Evolutionary conservation across 2,329 filamentous ascomycete species (phyloP).

Genomic region (Sporothrix luriei): DNA sequence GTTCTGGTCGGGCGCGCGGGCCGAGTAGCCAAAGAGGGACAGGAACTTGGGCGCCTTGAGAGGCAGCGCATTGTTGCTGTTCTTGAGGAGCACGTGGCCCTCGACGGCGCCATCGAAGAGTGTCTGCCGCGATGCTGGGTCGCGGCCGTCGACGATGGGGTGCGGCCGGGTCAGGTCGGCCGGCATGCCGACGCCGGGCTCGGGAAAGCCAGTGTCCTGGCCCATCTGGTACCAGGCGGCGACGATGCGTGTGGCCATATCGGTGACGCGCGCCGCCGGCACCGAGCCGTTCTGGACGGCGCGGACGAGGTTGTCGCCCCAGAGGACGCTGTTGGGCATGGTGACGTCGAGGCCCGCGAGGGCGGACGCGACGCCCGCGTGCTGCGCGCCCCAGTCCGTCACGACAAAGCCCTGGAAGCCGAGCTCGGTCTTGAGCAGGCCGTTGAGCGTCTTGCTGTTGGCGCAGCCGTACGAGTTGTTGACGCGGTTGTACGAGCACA

Average conservation of each 20-base stretch:
- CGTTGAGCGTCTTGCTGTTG: slow-evolving; percentile 67
- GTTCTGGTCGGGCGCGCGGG: slow-evolving; percentile 50
- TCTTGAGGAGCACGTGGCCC: slow-evolving; percentile 67
- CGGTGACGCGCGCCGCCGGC: slow-evolving; percentile 53
- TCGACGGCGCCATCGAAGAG: slow-evolving; percentile 62
- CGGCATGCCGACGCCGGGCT: slow-evolving; percentile 57
- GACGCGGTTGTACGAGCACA: slow-evolving; percentile 68
- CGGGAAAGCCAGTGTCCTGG: slow-evolving; percentile 53
- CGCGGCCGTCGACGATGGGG: slow-evolving; percentile 56
- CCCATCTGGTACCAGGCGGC: slow-evolving; percentile 60
- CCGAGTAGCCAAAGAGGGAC: slow-evolving; percentile 66
- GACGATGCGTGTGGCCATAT: slow-evolving; percentile 44
- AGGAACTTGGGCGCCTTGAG: slow-evolving; percentile 54
- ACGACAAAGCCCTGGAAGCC: slow-evolving; percentile 67
- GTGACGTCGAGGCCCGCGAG: slow-evolving; percentile 71
- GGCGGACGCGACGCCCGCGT: slow-evolving; percentile 62
- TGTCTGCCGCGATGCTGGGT: slow-evolving; percentile 48
- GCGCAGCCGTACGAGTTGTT: slow-evolving; percentile 71
- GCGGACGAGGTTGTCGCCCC: slow-evolving; percentile 57
- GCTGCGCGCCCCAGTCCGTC: slow-evolving; percentile 68
- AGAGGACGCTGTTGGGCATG: slow-evolving; percentile 59
- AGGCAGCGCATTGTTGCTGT: slow-evolving; percentile 58
- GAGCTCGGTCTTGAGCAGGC: slow-evolving; percentile 62
- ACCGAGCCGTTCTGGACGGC: slow-evolving; percentile 65
- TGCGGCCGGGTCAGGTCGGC: slow-evolving; percentile 54